Conservation (phyloP, 331 rosid species). For the Cydonia oblonga region DNA sequence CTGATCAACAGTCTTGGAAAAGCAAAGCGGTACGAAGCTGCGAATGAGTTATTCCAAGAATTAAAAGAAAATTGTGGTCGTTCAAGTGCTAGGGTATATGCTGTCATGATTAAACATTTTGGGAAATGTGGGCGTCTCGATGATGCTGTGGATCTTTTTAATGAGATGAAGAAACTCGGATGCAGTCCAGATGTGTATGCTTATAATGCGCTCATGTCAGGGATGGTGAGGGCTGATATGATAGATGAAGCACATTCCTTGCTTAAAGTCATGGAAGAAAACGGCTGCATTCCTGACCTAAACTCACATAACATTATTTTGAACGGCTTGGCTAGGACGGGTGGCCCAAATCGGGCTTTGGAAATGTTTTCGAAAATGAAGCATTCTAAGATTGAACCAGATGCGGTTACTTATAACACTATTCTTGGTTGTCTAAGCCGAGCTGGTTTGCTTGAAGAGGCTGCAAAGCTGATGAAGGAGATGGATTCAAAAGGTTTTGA, state of each 20-base stretch:
- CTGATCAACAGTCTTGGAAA: constrained; percentile 82
- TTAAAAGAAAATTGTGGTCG: constrained; percentile 78
- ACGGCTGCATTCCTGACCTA: constrained; percentile 58
- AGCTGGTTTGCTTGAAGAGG: constrained; percentile 88
- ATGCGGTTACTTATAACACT: constrained; percentile 78
- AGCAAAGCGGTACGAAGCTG: constrained; percentile 84
- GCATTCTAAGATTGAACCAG: constrained; percentile 49
- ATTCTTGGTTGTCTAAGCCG: constrained; percentile 76
- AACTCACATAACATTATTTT: constrained; percentile 75
- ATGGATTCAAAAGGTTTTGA: constrained; percentile 64
- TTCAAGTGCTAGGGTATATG: constrained; percentile 89
- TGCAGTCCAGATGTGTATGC: constrained; percentile 74
- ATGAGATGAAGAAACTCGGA: constrained; percentile 80
- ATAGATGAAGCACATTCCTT: constrained; percentile 63
- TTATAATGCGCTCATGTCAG: constrained; percentile 95
- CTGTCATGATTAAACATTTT: constrained; percentile 88
- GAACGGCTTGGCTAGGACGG: constrained; percentile 63
- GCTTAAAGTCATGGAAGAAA: constrained; percentile 68
- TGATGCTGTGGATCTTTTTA: constrained; percentile 66
- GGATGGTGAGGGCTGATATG: constrained; percentile 74
- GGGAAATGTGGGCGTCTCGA: constrained; percentile 73
- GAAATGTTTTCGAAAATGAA: constrained; percentile 68
- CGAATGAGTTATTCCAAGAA: constrained; percentile 82
- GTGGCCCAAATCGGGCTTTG: constrained; percentile 65
- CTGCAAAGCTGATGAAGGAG: constrained; percentile 84